Evolutionary conservation across 2,329 filamentous ascomycete species (phyloP).

Genomic region (Cephalotrichum gorgonifer): DNA sequence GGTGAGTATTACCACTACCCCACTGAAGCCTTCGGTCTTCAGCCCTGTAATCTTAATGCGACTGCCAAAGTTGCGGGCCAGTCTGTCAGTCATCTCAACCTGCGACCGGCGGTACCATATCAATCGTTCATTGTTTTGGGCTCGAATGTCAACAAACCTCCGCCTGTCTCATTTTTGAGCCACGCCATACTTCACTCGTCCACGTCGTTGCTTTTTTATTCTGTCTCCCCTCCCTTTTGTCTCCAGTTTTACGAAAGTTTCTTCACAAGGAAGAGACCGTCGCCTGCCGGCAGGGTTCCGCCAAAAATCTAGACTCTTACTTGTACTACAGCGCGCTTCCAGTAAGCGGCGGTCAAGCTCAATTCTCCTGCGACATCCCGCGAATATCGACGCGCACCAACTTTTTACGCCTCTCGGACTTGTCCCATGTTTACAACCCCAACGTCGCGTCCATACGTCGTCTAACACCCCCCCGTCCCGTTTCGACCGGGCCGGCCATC

Average conservation of each 20-base stretch:
- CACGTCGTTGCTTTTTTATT: too few species aligned
- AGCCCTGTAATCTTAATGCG: not conserved
- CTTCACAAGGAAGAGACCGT: not conserved
- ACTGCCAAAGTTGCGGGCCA: too few species aligned
- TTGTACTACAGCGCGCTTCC: not conserved
- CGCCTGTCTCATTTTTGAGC: not conserved
- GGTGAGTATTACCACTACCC: too few species aligned
- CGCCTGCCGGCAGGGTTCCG: not conserved
- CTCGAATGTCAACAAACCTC: not conserved
- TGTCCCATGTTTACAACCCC: slow-evolving; percentile 3
- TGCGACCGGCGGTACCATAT: not conserved
- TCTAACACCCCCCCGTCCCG: not conserved
- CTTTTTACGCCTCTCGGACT: not conserved
- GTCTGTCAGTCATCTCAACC: not conserved
- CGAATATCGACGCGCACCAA: not conserved
- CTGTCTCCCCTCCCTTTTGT: not conserved
- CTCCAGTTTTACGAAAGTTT: not conserved
- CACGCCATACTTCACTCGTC: too few species aligned
- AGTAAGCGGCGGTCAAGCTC: not conserved
- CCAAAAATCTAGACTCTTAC: too few species aligned
- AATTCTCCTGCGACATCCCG: slow-evolving; percentile 2
- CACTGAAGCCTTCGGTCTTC: not conserved
- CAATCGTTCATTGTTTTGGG: not conserved
- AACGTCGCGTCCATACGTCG: not conserved
- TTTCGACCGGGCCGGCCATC: not conserved